Base-by-base conservation (phyloP, 176 grass and related monocot species). In the Oryza rufipogon region DNA sequence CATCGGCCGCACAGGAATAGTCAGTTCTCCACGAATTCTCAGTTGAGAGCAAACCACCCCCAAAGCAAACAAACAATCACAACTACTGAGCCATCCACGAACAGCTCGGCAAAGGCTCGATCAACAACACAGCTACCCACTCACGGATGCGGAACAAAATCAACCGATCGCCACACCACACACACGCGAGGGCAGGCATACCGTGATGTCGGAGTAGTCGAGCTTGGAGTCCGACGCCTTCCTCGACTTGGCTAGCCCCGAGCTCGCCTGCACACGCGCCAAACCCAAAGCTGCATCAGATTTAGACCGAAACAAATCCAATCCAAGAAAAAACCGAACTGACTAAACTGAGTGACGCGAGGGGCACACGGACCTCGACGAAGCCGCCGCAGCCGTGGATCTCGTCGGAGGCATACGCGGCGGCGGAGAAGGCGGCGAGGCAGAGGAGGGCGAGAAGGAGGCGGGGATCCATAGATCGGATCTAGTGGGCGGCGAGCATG, bases 321-420 rank as follows among this genome's bases (percentile, higher is more conserved):
- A 74, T n/a, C 51, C 30, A 22, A 32, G 30, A 2, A 32, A 32
- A 32, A 39, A 80, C 39, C 32, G 80, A 78, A 88, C 64, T 70
- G 68, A 54, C 5, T 19, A 41, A 41, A 67, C 19, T 5, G 36
- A 58, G 58, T 2, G 64, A 36, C 13, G 41, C 42, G 48, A 80
- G 75, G 11, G 15, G 33, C 23, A 58, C 30, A 58, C 54, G 54
- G 54, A 97, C 95, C 91, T 99, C 88, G 16, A 99, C 89, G 86
- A 99, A 96, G 19, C 97, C 97, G 54, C 97, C 91, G 39, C 97
- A 96, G 78, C 97, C 97, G 64, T 92, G 90, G 86, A 99, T 99
- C 88, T 84, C 88, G 81, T 94, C 93, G 26, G 89, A 88, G 25
- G 86, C 86, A 8, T 74, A 61, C 4, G 82, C 9, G 14, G 63